phyloP scores from a whole-genome alignment of 305 asterid species.

The Stenogyne calaminthoides region DNA sequence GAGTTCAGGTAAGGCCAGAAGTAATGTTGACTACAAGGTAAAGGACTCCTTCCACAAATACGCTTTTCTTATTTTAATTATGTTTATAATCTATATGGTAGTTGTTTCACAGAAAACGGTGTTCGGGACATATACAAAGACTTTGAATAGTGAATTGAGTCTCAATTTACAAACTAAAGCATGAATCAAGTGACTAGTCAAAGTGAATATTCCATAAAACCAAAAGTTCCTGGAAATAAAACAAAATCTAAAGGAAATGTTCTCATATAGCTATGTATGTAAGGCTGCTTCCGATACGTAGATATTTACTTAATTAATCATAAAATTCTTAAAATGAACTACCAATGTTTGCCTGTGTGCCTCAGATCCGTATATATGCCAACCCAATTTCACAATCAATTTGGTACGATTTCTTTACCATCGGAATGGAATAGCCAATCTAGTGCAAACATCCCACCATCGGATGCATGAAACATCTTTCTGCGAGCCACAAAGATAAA shows the following conservation, averaged over 20 bases:
- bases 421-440: constrained; percentile 78
- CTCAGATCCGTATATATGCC: too few species aligned
- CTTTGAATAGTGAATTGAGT: neutral
- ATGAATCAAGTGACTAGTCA: neutral
- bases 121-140: neutral
- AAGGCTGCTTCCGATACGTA: neutral
- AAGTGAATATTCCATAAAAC: constrained; percentile 14
- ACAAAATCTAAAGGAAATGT: neutral
- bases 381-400: constrained; percentile 21
- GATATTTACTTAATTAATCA: constrained; percentile 9
- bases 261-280: constrained; percentile 3
- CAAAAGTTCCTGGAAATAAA: neutral
- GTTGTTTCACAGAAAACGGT: neutral
- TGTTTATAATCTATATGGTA: neutral
- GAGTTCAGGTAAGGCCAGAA: too few species aligned
- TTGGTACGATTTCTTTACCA: constrained; percentile 45
- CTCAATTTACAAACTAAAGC: constrained; percentile 3
- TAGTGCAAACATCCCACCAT: constrained; percentile 76
- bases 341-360: too few species aligned
- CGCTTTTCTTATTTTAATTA: neutral
- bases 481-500: constrained; percentile 45
- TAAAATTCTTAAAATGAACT: neutral
- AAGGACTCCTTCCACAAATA: neutral
- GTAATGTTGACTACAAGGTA: too few species aligned
- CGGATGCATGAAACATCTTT: constrained; percentile 71